Evolutionary conservation across 371 early-diverging fungal genomes (phyloP).

Genomic region (Rhizopus arrhizus): DNA sequence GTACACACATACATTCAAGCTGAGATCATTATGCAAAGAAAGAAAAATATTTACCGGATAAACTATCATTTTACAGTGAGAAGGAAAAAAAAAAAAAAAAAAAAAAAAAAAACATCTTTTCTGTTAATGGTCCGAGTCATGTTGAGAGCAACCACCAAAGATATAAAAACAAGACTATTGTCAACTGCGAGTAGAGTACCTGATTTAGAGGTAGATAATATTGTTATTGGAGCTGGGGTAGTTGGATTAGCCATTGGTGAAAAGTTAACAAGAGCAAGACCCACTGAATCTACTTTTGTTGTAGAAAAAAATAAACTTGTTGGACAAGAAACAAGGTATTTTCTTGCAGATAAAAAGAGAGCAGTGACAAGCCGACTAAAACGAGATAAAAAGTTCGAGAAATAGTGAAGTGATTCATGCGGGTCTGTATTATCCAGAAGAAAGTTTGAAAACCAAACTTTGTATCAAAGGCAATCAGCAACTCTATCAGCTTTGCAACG

Average conservation of each 20-base stretch:
- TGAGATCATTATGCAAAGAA: background rate
- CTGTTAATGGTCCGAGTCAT: background rate
- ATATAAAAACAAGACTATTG: background rate
- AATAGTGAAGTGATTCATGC: slow-evolving; percentile 94
- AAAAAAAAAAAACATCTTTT: background rate
- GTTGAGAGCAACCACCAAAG: too few relatives aligned
- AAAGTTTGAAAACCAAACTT: slow-evolving; percentile 77
- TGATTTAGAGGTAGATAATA: slow-evolving; percentile 64
- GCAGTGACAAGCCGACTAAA: background rate
- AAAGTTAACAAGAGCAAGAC: slow-evolving; percentile 51
- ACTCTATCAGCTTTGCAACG: slow-evolving; percentile 66
- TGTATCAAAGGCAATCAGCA: slow-evolving; percentile 78
- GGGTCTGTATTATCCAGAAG: slow-evolving; percentile 82
- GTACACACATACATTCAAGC: background rate
- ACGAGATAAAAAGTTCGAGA: slow-evolving; percentile 60
- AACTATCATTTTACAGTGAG: background rate
- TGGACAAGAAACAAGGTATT: slow-evolving; percentile 73
- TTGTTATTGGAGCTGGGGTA: slow-evolving; percentile 82
- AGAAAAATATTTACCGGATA: background rate
- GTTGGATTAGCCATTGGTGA: slow-evolving; percentile 79
- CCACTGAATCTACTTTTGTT: slow-evolving; percentile 55
- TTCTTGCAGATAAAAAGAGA: slow-evolving; percentile 12
- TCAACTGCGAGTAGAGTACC: slow-evolving; percentile 14
- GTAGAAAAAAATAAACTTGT: slow-evolving; percentile 66
- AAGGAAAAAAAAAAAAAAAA: background rate